Conservation (phyloP, 495 filamentous ascomycete genomes). For the Podospora didyma region DNA sequence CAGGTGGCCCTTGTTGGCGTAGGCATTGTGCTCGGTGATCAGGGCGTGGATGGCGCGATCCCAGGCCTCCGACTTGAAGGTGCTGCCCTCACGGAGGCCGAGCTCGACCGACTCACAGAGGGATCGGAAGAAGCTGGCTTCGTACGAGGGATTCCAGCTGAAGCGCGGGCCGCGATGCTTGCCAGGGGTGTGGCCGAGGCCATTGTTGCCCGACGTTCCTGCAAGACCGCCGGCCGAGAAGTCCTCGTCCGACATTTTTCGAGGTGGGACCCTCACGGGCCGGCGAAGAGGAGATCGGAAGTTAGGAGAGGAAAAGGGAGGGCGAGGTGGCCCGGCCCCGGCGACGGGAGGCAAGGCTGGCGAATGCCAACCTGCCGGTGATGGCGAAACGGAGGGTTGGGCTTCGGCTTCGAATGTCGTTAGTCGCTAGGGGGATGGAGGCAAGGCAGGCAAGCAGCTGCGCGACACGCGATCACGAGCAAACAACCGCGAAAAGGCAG, state of each 20-base stretch:
- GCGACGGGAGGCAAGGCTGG: background rate
- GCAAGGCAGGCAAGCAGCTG: too few species aligned
- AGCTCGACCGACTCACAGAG: slow-evolving; percentile 46
- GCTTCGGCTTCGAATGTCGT: background rate
- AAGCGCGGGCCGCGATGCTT: slow-evolving; percentile 47
- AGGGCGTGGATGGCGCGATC: slow-evolving; percentile 44
- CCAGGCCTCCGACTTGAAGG: slow-evolving; percentile 51
- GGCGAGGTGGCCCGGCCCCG: background rate
- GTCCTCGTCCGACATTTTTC: slow-evolving; percentile 39
- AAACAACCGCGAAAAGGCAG: too few species aligned
- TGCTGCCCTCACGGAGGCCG: slow-evolving; percentile 46
- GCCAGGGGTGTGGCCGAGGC: slow-evolving; percentile 15
- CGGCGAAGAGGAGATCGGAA: too few species aligned
- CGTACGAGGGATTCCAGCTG: slow-evolving; percentile 46
- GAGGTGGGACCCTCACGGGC: too few species aligned
- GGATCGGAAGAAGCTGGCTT: slow-evolving; percentile 48
- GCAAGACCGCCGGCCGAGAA: slow-evolving; percentile 10
- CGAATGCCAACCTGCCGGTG: background rate
- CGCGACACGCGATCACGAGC: too few species aligned
- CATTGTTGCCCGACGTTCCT: slow-evolving; percentile 7
- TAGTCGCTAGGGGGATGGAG: too few species aligned
- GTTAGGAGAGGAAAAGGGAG: background rate
- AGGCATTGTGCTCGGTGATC: slow-evolving; percentile 42
- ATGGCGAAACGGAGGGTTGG: background rate
- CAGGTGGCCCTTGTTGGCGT: slow-evolving; percentile 47